A percentile compares a stretch with the other conserved stretches of the same genome.
These are phyloP conservation scores for Monosporascus cannonballus DNA, from an alignment of 2,329 filamentous ascomycete genomes.

Conservation along the genomic window DNA sequence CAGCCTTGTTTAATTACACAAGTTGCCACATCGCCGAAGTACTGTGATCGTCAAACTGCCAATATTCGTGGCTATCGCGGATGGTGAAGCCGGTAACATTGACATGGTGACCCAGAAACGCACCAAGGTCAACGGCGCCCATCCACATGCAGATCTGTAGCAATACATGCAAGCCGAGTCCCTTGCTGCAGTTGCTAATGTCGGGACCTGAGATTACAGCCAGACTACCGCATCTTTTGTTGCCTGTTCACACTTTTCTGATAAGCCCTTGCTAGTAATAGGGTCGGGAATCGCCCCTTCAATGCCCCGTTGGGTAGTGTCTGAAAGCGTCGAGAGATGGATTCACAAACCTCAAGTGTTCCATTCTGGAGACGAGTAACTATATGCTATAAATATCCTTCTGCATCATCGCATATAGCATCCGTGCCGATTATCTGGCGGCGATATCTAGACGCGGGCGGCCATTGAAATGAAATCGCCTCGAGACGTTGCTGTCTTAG, in stretches of 20 bases:
- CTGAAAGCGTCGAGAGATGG: too few relatives aligned
- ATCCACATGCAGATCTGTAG: neutral
- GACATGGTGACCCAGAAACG: too few relatives aligned
- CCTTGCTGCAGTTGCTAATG: slow-evolving; percentile 14
- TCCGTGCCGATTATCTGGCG: neutral
- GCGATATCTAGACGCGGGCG: neutral
- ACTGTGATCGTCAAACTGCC: too few relatives aligned
- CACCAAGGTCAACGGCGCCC: too few relatives aligned
- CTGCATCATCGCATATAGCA: neutral
- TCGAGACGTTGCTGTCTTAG: too few relatives aligned
- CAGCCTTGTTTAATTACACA: too few relatives aligned
- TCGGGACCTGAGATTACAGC: slow-evolving; percentile 13
- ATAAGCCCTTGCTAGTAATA: neutral
- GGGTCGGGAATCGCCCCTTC: neutral
- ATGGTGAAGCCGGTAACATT: too few relatives aligned
- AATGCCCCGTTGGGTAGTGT: neutral
- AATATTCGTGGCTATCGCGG: too few relatives aligned
- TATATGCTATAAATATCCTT: neutral
- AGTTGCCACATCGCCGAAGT: too few relatives aligned
- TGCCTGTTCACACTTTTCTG: neutral
- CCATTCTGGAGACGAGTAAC: neutral
- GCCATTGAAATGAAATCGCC: neutral
- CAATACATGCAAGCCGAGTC: neutral
- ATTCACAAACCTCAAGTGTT: too few relatives aligned
- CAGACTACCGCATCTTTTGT: neutral